Percentiles rank a stretch among this genome's conserved stretches.
These are phyloP conservation scores for Allium sativum DNA, from an alignment of 106 monocot genomes.

Conservation along the genomic window DNA sequence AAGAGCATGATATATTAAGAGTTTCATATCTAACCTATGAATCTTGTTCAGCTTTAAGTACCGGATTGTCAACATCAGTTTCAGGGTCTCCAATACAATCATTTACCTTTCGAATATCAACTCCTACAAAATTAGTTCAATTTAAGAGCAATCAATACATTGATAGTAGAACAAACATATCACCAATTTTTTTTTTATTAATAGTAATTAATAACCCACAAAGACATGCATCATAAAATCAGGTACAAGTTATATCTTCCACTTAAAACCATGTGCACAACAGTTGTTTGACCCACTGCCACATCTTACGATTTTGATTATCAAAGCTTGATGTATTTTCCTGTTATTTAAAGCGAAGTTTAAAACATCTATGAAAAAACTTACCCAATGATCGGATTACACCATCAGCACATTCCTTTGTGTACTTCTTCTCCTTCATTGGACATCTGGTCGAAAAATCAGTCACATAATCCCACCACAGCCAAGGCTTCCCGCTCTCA, in stretches of 20 bases:
- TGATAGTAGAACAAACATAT: too few relatives aligned
- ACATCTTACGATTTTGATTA: not conserved
- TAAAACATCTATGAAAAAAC: constrained; percentile 9
- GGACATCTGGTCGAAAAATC: constrained; percentile 60
- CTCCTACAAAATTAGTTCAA: constrained; percentile 18
- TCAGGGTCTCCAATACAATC: constrained; percentile 43
- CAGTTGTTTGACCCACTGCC: not conserved
- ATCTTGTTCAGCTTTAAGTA: constrained; percentile 62
- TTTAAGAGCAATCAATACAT: not conserved
- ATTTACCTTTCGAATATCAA: constrained; percentile 47
- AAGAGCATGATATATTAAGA: not conserved
- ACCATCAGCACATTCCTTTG: constrained; percentile 32
- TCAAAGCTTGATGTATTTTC: too few relatives aligned
- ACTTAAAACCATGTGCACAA: not conserved
- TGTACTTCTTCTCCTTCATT: constrained; percentile 56
- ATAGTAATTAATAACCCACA: too few relatives aligned
- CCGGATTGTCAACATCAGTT: constrained; percentile 43
- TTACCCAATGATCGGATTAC: constrained; percentile 41
- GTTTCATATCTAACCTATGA: constrained; percentile 25
- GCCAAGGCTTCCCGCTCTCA: constrained; percentile 45
- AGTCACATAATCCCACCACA: constrained; percentile 68
- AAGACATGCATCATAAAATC: too few relatives aligned
- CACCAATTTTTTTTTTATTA: too few relatives aligned
- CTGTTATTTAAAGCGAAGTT: too few relatives aligned
- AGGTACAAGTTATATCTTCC: not conserved